phyloP scores from a whole-genome alignment of 108 stramenopile species.

The Cyclotella cryptica region DNA sequence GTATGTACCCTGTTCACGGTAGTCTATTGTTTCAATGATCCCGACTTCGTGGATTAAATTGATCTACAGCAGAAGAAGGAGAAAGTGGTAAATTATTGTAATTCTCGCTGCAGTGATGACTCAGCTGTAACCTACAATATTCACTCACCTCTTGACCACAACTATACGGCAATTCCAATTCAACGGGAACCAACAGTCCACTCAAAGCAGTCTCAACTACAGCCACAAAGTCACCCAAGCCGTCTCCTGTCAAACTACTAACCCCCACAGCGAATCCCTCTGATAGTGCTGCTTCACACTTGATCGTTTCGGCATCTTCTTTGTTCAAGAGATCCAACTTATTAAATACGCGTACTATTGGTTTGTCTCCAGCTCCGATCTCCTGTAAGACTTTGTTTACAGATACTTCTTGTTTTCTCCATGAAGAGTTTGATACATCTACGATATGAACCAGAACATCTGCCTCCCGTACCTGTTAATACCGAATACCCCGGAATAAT shows the following conservation, averaged over 20 bases:
- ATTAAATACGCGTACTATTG: constrained; percentile 81
- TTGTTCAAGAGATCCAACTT: constrained; percentile 78
- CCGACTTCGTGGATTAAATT: constrained; percentile 85
- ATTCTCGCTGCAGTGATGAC: background rate
- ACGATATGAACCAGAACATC: constrained; percentile 94
- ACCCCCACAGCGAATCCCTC: constrained; percentile 73
- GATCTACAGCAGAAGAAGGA: background rate
- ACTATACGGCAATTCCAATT: constrained; percentile 76
- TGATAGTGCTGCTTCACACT: constrained; percentile 66
- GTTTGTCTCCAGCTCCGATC: constrained; percentile 79
- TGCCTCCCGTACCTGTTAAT: constrained; percentile 60
- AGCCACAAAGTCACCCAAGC: constrained; percentile 81
- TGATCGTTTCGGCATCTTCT: constrained; percentile 71
- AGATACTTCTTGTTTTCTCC: constrained; percentile 87
- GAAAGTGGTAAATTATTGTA: background rate
- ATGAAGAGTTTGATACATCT: constrained; percentile 86
- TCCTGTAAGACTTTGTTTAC: constrained; percentile 74
- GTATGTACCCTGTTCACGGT: constrained; percentile 76
- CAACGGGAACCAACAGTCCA: constrained; percentile 74
- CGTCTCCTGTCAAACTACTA: constrained; percentile 74
- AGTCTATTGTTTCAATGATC: constrained; percentile 81
- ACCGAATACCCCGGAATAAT: background rate
- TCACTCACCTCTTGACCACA: constrained; percentile 77
- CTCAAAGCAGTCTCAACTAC: constrained; percentile 76
- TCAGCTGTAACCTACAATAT: background rate